phyloP scores from a whole-genome alignment of 768 basidiomycete species.

The Suillus americanus region DNA sequence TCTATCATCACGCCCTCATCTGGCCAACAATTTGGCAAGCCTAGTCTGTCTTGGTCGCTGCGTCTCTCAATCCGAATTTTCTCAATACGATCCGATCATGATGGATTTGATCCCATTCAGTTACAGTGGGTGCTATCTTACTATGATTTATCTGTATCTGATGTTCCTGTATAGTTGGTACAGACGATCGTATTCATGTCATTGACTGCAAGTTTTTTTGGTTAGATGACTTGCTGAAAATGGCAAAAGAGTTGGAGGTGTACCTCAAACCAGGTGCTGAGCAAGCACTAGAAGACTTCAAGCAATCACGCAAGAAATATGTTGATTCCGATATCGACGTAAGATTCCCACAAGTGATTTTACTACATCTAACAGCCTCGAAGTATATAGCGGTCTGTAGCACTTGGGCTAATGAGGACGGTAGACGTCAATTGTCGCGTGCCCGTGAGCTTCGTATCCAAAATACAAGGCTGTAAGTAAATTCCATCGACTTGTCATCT shows the following conservation, averaged over 20 bases:
- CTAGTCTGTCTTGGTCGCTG: no score
- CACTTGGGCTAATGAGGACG: neutral
- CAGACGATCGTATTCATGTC: slow-evolving; percentile 23
- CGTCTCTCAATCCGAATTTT: no score
- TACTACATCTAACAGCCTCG: neutral
- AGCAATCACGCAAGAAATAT: slow-evolving; percentile 13
- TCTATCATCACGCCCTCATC: neutral
- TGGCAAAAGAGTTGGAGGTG: slow-evolving; percentile 16
- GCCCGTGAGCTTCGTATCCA: neutral
- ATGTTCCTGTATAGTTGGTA: slow-evolving; percentile 22
- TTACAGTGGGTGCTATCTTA: slow-evolving; percentile 21
- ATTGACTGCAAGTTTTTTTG: slow-evolving; percentile 32
- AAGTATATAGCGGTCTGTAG: neutral
- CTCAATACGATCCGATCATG: slow-evolving; percentile 23
- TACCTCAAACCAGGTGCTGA: slow-evolving; percentile 24
- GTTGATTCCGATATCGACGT: slow-evolving; percentile 2
- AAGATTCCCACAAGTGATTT: neutral
- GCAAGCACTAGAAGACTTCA: slow-evolving; percentile 26
- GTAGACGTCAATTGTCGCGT: neutral
- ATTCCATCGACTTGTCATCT: neutral
- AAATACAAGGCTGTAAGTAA: neutral
- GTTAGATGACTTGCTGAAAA: slow-evolving; percentile 30
- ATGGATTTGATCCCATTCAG: slow-evolving; percentile 33
- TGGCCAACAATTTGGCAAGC: slow-evolving; percentile 22
- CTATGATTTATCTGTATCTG: neutral